Base-by-base conservation (phyloP, 768 basidiomycete genomes). In the Suillus decipiens region DNA sequence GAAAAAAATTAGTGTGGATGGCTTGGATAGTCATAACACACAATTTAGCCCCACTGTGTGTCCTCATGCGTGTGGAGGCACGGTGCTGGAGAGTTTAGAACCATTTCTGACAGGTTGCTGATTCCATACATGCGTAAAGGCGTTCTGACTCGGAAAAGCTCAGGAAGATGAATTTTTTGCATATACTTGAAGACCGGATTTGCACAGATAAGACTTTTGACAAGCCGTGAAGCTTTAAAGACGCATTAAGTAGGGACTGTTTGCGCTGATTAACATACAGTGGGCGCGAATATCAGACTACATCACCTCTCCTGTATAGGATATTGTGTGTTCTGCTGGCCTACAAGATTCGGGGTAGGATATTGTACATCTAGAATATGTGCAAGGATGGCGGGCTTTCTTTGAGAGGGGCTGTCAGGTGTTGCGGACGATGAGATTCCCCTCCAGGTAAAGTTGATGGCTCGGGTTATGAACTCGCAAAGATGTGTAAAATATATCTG, bases 51-150 rank as follows among this genome's bases (percentile, higher is more conserved):
- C 88, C 87, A 50, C 85, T 83, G 70, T 99, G 96, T 69, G 84
- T 85, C 82, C 65, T 82, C 73, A 72, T 99, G 97, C 14, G 82
- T 81, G 28, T 80, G 86, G 10, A 96, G n/a, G n/a, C n/a, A n/a
- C n/a, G 81, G 68, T 97, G 95, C 65, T 97, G 94, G 3, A 83
- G 71, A 0, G 95, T 99, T 96, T 96, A 98, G 73, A 99, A 99
- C 10, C 88, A 83, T 75, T 96, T 98, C 24, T 72, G 80, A 73
- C 96, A 99, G 12, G 78, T 81, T 0, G 76, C 56, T 28, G 65
- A 71, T 63, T 85, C 78, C 4, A 78, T 72, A 71, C 97, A 99
- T 5, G 68, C 75, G 62, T 90, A 86, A 1, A 89, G 88, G 61
- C 86, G 81, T 14, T 85, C 84, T 2, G 87, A 87, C 24, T 86